These are phyloP conservation scores for Termitomyces sp. DNA, from an alignment of 768 basidiomycete species.

Conservation along the genomic window DNA sequence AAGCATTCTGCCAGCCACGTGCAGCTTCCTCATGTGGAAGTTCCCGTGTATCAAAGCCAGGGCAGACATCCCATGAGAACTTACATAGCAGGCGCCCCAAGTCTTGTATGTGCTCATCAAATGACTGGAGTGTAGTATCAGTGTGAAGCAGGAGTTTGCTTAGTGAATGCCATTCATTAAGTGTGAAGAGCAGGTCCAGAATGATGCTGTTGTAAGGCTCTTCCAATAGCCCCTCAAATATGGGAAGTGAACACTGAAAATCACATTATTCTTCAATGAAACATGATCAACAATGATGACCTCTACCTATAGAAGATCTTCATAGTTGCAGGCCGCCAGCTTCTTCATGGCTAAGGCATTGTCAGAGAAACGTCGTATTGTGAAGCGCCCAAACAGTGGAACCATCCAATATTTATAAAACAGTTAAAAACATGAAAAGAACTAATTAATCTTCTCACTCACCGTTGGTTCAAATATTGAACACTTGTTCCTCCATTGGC, in stretches of 20 bases:
- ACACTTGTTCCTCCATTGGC: no score
- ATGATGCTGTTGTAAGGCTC: constrained; percentile 17
- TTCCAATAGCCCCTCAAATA: constrained; percentile 12
- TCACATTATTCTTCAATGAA: background rate
- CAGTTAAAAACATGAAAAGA: no score
- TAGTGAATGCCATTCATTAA: constrained; percentile 24
- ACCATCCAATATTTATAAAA: no score
- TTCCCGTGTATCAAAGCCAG: background rate
- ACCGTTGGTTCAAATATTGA: no score
- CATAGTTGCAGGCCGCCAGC: no score
- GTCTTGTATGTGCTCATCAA: background rate
- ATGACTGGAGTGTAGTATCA: background rate
- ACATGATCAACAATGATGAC: no score
- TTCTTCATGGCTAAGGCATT: no score
- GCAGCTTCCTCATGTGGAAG: background rate
- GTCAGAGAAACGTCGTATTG: no score
- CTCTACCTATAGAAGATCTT: no score
- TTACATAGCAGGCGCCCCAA: background rate
- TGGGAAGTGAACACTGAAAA: constrained; percentile 14
- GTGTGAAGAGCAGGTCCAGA: constrained; percentile 15
- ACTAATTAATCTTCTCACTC: no score
- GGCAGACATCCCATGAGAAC: background rate
- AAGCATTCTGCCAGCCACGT: background rate
- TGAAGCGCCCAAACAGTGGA: no score
- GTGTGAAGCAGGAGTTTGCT: constrained; percentile 13